These are phyloP conservation scores for Endotrypanum monterogeii DNA, from an alignment of 208 protist species.

Conservation along the genomic window DNA sequence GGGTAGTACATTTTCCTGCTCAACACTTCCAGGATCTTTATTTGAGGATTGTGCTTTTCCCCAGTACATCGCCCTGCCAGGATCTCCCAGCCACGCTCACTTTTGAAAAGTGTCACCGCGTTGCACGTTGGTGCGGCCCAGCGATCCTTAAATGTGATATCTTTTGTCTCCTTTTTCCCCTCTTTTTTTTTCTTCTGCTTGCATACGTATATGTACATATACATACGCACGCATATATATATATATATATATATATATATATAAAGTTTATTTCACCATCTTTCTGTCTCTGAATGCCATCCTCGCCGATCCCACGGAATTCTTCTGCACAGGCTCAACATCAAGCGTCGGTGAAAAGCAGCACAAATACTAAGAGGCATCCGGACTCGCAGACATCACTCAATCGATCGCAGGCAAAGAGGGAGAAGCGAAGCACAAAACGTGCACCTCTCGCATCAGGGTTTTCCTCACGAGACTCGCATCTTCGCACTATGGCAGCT, in stretches of 20 bases:
- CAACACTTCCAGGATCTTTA: not conserved
- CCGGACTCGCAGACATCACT: not conserved
- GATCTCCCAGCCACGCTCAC: not conserved
- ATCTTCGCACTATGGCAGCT: constrained; percentile 36
- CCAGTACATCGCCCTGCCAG: not conserved
- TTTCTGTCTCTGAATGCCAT: not conserved
- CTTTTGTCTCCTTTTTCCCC: not conserved
- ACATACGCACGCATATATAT: not conserved
- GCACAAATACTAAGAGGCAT: not conserved
- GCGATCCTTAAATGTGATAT: not conserved
- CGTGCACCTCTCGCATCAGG: not conserved
- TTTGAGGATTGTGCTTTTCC: not conserved
- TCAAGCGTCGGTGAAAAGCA: not conserved
- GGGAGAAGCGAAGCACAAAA: constrained; percentile 1
- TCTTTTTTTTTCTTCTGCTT: not conserved
- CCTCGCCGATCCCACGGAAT: not conserved
- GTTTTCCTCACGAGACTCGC: not conserved
- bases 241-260: not conserved
- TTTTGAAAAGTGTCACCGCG: not conserved
- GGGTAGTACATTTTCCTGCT: not conserved
- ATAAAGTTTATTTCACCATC: not conserved
- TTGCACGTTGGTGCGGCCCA: not conserved
- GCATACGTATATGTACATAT: not conserved
- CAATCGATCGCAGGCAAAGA: not conserved
- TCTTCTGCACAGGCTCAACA: constrained; percentile 2